Percentiles rank a stretch among this genome's conserved stretches.
These are phyloP conservation scores for Cercospora berteroae DNA, from an alignment of 2,329 filamentous ascomycete genomes.

Conservation along the genomic window DNA sequence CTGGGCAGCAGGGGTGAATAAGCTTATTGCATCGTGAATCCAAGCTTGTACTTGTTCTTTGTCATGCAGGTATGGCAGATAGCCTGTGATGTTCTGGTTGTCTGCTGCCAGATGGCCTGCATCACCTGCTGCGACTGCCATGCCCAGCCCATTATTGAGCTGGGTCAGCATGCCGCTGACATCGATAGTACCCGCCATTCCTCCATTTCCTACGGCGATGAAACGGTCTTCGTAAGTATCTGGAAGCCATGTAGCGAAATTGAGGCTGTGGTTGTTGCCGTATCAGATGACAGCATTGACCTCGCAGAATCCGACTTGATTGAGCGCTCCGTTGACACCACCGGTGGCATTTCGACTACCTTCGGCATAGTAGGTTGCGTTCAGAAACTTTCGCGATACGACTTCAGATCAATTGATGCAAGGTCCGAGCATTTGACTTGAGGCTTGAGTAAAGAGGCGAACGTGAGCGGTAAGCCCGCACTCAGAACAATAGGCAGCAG, in stretches of 20 bases:
- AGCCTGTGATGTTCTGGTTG: slow-evolving; percentile 30
- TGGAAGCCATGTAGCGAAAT: slow-evolving; percentile 32
- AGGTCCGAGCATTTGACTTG: not conserved
- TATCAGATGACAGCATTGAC: slow-evolving; percentile 28
- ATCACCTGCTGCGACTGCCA: slow-evolving; percentile 32
- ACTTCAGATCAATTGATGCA: not conserved
- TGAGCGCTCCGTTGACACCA: slow-evolving; percentile 23
- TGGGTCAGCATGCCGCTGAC: slow-evolving; percentile 28
- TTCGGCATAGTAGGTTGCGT: slow-evolving; percentile 23
- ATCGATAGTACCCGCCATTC: slow-evolving; percentile 33
- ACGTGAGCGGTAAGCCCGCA: not conserved
- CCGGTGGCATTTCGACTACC: slow-evolving; percentile 22
- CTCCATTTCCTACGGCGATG: slow-evolving; percentile 34
- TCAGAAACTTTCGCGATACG: slow-evolving; percentile 22
- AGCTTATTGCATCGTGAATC: slow-evolving; percentile 42
- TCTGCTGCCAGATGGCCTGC: slow-evolving; percentile 29
- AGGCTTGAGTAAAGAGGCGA: not conserved
- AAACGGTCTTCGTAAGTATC: slow-evolving; percentile 31
- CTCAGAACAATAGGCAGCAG: not conserved
- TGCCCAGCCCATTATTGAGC: slow-evolving; percentile 30
- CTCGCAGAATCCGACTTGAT: slow-evolving; percentile 29
- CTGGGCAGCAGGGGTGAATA: slow-evolving; percentile 36
- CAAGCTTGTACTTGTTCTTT: slow-evolving; percentile 35
- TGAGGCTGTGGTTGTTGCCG: slow-evolving; percentile 27
- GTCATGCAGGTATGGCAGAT: slow-evolving; percentile 32